phyloP scores from a whole-genome alignment of 139 green algal species.

The Chlorella ohadii region DNA sequence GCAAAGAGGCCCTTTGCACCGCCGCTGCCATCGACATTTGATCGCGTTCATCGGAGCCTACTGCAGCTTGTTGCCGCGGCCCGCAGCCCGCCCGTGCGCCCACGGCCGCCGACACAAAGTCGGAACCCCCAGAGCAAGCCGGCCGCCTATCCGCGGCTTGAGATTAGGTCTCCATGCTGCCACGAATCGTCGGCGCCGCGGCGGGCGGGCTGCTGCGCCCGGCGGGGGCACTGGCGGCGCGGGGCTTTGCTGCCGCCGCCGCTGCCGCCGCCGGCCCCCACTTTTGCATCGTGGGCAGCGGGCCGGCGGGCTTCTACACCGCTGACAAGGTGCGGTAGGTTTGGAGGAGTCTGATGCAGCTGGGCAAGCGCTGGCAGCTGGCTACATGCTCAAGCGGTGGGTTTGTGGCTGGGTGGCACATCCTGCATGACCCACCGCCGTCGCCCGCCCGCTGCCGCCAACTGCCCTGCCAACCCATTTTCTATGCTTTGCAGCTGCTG shows the following conservation, averaged over 20 bases:
- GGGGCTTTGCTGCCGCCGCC: constrained; percentile 10
- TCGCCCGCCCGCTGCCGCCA: not conserved
- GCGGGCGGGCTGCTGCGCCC: not conserved
- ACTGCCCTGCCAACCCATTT: not conserved
- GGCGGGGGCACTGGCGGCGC: not conserved
- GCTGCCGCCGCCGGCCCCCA: constrained; percentile 29
- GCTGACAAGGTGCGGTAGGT: constrained; percentile 63
- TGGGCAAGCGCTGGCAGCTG: too few species aligned
- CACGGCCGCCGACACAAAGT: too few species aligned
- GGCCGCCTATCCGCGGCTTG: too few species aligned
- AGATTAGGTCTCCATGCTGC: not conserved
- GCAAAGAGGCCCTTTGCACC: too few species aligned
- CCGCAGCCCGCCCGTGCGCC: too few species aligned
- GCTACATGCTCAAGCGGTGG: too few species aligned
- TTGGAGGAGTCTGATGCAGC: too few species aligned
- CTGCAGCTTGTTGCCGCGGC: too few species aligned
- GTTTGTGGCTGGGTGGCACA: not conserved
- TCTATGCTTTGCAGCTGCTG: constrained; percentile 54
- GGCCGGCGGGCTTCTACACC: constrained; percentile 91
- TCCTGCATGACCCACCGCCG: too few species aligned
- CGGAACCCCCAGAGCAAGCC: too few species aligned
- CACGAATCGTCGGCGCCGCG: not conserved
- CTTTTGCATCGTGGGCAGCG: constrained; percentile 87
- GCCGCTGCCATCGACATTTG: too few species aligned
- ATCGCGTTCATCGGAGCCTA: too few species aligned